Percentiles rank a stretch among this genome's conserved stretches.
These are phyloP conservation scores for Aspergillus affinis DNA, from an alignment of 495 filamentous ascomycete genomes.

Conservation along the genomic window DNA sequence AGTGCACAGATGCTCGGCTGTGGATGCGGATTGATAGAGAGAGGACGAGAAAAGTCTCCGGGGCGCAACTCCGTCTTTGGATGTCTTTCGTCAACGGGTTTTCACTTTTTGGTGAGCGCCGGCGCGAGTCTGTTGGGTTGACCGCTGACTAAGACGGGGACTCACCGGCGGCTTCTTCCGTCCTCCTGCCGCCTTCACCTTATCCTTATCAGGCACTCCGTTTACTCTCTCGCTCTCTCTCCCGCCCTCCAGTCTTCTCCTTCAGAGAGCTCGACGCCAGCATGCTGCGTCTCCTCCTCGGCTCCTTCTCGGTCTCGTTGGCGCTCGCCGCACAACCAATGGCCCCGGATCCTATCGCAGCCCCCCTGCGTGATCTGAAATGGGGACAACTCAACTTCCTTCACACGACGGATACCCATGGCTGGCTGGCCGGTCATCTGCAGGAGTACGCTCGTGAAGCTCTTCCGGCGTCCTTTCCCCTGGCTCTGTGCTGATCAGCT, in stretches of 20 bases:
- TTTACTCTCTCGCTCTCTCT: background rate
- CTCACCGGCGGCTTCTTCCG: conserved; percentile 46
- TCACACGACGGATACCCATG: conserved; percentile 92
- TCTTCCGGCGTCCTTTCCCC: background rate
- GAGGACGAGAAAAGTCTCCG: conserved; percentile 4
- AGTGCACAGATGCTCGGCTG: conserved; percentile 23
- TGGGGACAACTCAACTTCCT: conserved; percentile 96
- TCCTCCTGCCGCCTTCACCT: conserved; percentile 9
- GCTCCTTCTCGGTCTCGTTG: conserved; percentile 27
- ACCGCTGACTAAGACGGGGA: conserved; percentile 32
- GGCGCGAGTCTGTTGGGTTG: conserved; percentile 39
- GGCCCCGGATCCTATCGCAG: conserved; percentile 74
- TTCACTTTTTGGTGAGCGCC: conserved; percentile 29
- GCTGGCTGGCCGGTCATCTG: conserved; percentile 92
- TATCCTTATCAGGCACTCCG: background rate
- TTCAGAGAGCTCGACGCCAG: background rate
- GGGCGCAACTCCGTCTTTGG: conserved; percentile 9
- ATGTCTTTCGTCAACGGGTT: conserved; percentile 8
- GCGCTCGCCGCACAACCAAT: conserved; percentile 61
- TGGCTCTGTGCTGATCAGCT: conserved; percentile 12
- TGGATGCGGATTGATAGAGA: conserved; percentile 21
- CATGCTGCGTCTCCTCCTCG: background rate
- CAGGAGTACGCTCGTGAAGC: conserved; percentile 61
- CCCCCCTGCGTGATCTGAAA: conserved; percentile 75
- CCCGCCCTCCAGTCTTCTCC: background rate